Evolutionary conservation across 768 basidiomycete genomes (phyloP), one percentile per base, ranked within the genome.

Genomic region (Tremella yokohamensis): DNA sequence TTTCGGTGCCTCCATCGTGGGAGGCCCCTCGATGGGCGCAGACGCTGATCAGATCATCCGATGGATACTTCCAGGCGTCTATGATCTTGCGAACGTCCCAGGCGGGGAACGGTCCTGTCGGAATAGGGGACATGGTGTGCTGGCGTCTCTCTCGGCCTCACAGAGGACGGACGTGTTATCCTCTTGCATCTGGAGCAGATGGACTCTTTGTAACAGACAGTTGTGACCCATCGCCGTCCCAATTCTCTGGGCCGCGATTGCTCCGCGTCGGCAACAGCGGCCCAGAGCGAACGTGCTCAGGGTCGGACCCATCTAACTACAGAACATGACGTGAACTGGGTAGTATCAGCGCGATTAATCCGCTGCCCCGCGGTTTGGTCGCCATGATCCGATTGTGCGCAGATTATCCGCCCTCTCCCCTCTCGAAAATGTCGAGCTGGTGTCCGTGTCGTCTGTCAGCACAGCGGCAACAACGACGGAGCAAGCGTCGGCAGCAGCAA

Each of bases 21-120:
- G 51, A 29, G 8, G 51, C 51, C 16, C 51, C 51, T 13, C 51
- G 51, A 52, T 52, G 51, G 9, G 51, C 51, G 34, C 51, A 34
- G n/a, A 52, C 19, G 34, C 51, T 52, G 16, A 52, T n/a, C 3
- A 52, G 37, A 18, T 52, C 51, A 9, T 40, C 51, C n/a, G 12
- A 16, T 7, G 51, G 51, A 37, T 52, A 52, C 37, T 52, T 52
- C 51, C 51, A 52, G 3, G 51, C 34, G 8, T 52, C 51, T 18
- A 52, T 13, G 3, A 52, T 18, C 34, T 52, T 52, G 12, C 34
- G 51, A 2, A 52, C 51, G 29, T 52, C 51, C 24, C n/a, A 34
- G 3, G 12, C n/a, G 4, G 51, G 51, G 37, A 29, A 52, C 19
- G n/a, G 26, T 37, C 34, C 24, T 7, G 38, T 40, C 12, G 13